Percentiles rank a stretch among this genome's conserved stretches.
phyloP scores from a whole-genome alignment of 495 filamentous ascomycete species.

The Hyaloscypha bicolor region DNA sequence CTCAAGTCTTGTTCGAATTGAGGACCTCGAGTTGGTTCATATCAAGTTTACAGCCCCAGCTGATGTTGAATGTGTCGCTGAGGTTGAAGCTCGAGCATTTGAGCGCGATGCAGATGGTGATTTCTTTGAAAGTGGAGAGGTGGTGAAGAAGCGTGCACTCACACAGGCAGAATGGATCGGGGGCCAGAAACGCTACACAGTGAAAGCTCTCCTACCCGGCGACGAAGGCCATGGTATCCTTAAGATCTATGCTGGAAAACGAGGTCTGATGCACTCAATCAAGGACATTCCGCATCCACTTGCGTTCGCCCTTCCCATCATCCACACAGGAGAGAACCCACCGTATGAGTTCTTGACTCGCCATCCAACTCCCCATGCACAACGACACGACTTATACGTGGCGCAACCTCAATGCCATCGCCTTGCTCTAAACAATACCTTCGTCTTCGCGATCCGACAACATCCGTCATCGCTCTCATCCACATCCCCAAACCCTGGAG shows the following conservation, averaged over 20 bases:
- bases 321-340: conserved; percentile 89
- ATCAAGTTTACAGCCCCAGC: conserved; percentile 82
- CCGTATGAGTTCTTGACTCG: conserved; percentile 90
- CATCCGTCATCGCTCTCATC: conserved; percentile 69
- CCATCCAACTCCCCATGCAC: conserved; percentile 95
- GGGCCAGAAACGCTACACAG: conserved; percentile 84
- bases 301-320: conserved; percentile 86
- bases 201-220: conserved; percentile 88
- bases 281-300: conserved; percentile 92
- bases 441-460: conserved; percentile 93
- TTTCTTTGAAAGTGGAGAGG: conserved; percentile 88
- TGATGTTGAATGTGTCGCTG: conserved; percentile 92
- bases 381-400: conserved; percentile 95
- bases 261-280: conserved; percentile 93
- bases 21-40: conserved; percentile 90
- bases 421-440: conserved; percentile 92
- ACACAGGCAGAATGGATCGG: conserved; percentile 90
- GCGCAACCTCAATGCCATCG: conserved; percentile 88
- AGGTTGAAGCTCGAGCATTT: conserved; percentile 82
- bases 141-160: conserved; percentile 80
- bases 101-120: conserved; percentile 86
- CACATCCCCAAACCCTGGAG: conserved; percentile 54
- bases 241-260: conserved; percentile 91
- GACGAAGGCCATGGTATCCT: conserved; percentile 89
- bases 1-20: conserved; percentile 81